Evolutionary conservation across 805 yeast species (phyloP).

Genomic region (Lipomyces yamadae): DNA sequence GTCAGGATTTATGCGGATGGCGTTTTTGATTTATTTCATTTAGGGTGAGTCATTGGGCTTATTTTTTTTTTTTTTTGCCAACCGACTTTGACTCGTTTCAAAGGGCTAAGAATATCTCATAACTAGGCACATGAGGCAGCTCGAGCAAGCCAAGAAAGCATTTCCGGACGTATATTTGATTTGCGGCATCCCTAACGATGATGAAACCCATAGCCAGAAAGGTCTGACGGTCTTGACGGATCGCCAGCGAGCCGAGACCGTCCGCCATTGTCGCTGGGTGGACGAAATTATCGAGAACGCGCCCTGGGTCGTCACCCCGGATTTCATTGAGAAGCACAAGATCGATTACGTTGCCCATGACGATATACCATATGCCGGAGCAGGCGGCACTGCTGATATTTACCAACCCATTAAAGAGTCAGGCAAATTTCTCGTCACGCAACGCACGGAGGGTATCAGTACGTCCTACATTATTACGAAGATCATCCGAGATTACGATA

Average conservation of each 20-base stretch:
- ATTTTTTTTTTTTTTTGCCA: too few species aligned
- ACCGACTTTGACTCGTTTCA: too few species aligned
- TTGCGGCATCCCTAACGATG: slow-evolving; percentile 90
- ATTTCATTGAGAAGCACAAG: slow-evolving; percentile 73
- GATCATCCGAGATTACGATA: slow-evolving; percentile 93
- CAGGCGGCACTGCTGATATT: slow-evolving; percentile 81
- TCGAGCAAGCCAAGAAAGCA: slow-evolving; percentile 94
- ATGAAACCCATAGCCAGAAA: slow-evolving; percentile 86
- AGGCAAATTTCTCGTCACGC: slow-evolving; percentile 92
- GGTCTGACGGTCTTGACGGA: slow-evolving; percentile 92
- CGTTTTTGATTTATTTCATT: slow-evolving; percentile 92
- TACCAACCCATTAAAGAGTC: slow-evolving; percentile 87
- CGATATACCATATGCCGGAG: slow-evolving; percentile 90
- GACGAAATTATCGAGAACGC: slow-evolving; percentile 94
- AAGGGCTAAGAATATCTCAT: too few species aligned
- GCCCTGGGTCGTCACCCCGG: slow-evolving; percentile 92
- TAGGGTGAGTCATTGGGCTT: slow-evolving; percentile 55
- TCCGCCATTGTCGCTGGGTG: slow-evolving; percentile 94
- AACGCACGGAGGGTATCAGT: slow-evolving; percentile 94
- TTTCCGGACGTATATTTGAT: slow-evolving; percentile 83
- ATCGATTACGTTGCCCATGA: slow-evolving; percentile 98
- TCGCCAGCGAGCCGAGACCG: slow-evolving; percentile 85
- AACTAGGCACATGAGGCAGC: slow-evolving; percentile 81
- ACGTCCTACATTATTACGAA: slow-evolving; percentile 96
- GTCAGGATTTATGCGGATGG: slow-evolving; percentile 98